Conservation (phyloP, 2,329 filamentous ascomycete genomes). For the Lachnellula occidentalis region DNA sequence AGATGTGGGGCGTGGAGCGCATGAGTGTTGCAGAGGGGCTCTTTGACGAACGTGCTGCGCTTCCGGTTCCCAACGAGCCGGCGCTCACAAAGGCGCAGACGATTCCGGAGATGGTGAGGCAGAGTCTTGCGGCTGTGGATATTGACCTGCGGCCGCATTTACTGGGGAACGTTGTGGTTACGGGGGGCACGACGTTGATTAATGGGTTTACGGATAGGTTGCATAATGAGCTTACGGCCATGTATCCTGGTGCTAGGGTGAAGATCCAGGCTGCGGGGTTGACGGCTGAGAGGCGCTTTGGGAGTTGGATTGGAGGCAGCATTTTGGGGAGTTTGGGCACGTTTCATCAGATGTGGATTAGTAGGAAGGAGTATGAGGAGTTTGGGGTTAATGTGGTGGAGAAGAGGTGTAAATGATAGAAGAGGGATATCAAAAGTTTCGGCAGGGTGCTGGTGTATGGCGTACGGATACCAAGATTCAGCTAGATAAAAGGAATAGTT, state of each 20-base stretch:
- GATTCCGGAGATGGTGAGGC: constrained; percentile 75
- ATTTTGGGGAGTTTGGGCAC: constrained; percentile 92
- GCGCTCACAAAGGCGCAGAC: constrained; percentile 67
- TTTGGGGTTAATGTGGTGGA: constrained; percentile 86
- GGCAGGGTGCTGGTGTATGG: constrained; percentile 18
- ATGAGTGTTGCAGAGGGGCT: constrained; percentile 83
- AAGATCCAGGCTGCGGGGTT: constrained; percentile 84
- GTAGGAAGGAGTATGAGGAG: constrained; percentile 95
- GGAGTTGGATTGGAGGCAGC: constrained; percentile 93
- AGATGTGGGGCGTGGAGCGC: constrained; percentile 85
- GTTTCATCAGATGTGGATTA: constrained; percentile 99
- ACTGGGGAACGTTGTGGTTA: constrained; percentile 86
- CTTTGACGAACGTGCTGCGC: constrained; percentile 79
- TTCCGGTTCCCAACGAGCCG: constrained; percentile 40
- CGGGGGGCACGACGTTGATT: constrained; percentile 78
- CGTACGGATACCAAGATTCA: constrained; percentile 11
- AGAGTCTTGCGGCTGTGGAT: constrained; percentile 73
- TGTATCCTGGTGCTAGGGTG: constrained; percentile 82
- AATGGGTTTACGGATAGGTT: constrained; percentile 90
- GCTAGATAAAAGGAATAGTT: constrained; percentile 3
- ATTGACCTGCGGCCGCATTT: constrained; percentile 81
- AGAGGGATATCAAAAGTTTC: constrained; percentile 1
- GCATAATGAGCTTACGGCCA: constrained; percentile 71
- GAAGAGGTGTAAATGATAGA: constrained; percentile 80
- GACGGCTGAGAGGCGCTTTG: constrained; percentile 84